Base-by-base conservation (phyloP, 345 rosid species). In the Trapa bicornis region DNA sequence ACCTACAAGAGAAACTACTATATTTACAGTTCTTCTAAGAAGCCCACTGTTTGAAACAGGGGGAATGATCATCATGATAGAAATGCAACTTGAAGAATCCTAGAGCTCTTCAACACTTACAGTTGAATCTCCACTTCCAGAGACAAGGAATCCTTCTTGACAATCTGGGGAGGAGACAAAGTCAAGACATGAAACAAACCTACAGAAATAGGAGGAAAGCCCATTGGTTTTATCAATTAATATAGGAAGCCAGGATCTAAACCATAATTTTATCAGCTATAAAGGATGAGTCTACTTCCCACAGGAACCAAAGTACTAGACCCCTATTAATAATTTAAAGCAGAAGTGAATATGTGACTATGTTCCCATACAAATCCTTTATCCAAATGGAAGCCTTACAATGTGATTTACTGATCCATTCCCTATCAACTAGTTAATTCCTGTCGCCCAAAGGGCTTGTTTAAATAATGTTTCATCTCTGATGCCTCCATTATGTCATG, bases 121-220 rank as follows among this genome's bases (percentile, higher is more conserved):
- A 0, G 91, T 86, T 70, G 96, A 89, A 84, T 94, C 97, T 60
- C 97, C 96, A 68, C 99, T 83, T 72, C 97, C 97, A 65, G 99
- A 91, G 72, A 91, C 80, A 74, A 94, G 99, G 71, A 81, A 80
- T 61, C 85, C 91, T 43, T 81, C 83, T 35, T 83, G 76, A 68
- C 66, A 73, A 71, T 86, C 89, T 65, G 68, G 78, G 37, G 78
- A 67, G 77, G 68, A 41, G 72, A 89, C 48, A 77, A 94, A 94
- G 67, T 91, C 80, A 52, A 85, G 83, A 83, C 96, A 84, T 45
- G 96, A 82, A 45, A 94, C 85, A 76, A 86, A 94, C 76, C 97
- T 94, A 79, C 61, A 73, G 36, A 56, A 9, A 41, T 0, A 41
- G 43, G 43, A 41, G 61, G 2, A 32, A 13, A 9, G 35, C 4